Percentiles rank a stretch among this genome's conserved stretches.
Evolutionary conservation across 805 yeast genomes (phyloP).

Genomic region (Wickerhamiella lipophila): DNA sequence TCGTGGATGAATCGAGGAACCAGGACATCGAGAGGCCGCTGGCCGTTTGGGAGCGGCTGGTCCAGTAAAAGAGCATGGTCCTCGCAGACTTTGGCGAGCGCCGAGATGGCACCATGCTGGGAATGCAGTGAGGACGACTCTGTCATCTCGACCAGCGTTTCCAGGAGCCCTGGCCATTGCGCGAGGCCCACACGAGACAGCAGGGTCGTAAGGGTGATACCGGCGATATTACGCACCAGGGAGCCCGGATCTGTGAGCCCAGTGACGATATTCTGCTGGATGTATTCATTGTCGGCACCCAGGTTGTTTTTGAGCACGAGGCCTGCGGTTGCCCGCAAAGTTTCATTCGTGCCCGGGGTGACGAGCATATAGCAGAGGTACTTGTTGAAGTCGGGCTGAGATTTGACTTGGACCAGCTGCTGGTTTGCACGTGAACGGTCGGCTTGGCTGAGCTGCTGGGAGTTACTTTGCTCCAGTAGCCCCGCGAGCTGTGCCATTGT

Average conservation of each 20-base stretch:
- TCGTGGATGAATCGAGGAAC: slow-evolving; percentile 52
- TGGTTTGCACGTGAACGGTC: slow-evolving; percentile 57
- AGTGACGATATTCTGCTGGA: slow-evolving; percentile 33
- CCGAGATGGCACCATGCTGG: slow-evolving; percentile 67
- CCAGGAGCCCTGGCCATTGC: slow-evolving; percentile 64
- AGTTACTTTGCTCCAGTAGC: slow-evolving; percentile 60
- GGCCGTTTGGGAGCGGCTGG: slow-evolving; percentile 42
- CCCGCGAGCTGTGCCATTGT: slow-evolving; percentile 51
- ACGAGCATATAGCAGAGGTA: slow-evolving; percentile 63
- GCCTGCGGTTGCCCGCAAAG: slow-evolving; percentile 77
- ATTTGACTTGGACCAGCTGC: slow-evolving; percentile 55
- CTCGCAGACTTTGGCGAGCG: slow-evolving; percentile 80
- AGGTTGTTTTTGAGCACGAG: slow-evolving; percentile 66
- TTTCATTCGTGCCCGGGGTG: slow-evolving; percentile 34
- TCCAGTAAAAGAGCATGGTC: slow-evolving; percentile 62
- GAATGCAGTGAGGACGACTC: slow-evolving; percentile 35
- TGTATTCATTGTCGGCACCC: slow-evolving; percentile 27
- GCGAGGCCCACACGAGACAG: slow-evolving; percentile 55
- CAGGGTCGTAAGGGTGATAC: slow-evolving; percentile 76
- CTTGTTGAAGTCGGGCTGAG: slow-evolving; percentile 66
- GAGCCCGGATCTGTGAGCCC: slow-evolving; percentile 42
- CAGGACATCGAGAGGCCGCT: slow-evolving; percentile 52
- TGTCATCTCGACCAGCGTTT: slow-evolving; percentile 52
- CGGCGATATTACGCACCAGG: slow-evolving; percentile 77
- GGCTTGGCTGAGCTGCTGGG: slow-evolving; percentile 34